phyloP scores from a whole-genome alignment of 2,329 filamentous ascomycete species.

The Emmonsia crescens region DNA sequence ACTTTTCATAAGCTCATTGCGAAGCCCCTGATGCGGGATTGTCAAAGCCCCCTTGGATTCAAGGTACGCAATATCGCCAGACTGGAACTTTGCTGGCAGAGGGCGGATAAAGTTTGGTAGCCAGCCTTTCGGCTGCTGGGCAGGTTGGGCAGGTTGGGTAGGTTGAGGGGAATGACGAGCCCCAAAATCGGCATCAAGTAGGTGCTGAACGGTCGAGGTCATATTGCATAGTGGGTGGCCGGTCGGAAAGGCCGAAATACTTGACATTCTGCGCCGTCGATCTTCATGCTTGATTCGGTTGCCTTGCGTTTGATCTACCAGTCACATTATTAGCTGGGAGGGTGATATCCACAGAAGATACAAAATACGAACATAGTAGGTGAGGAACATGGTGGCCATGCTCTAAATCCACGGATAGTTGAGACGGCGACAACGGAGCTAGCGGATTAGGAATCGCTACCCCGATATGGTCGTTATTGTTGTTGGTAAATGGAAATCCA shows the following conservation, averaged over 20 bases:
- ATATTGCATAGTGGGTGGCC: constrained; percentile 27
- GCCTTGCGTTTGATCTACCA: constrained; percentile 39
- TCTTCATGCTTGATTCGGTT: constrained; percentile 35
- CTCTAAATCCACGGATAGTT: constrained; percentile 38
- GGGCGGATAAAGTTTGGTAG: constrained; percentile 66
- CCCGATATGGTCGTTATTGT: constrained; percentile 18
- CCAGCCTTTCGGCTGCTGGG: constrained; percentile 35
- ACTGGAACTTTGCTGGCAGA: constrained; percentile 62
- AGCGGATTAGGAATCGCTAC: constrained; percentile 13
- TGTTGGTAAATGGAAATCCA: constrained; percentile 18
- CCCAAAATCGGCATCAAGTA: constrained; percentile 24
- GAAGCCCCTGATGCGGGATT: constrained; percentile 58
- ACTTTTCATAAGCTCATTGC: constrained; percentile 68
- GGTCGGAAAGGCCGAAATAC: constrained; percentile 27
- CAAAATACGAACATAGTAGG: constrained; percentile 47
- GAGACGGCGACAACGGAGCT: constrained; percentile 32
- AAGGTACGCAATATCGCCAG: constrained; percentile 75
- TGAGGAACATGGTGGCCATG: constrained; percentile 51
- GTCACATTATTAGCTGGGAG: constrained; percentile 2
- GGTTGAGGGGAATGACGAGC: constrained; percentile 33
- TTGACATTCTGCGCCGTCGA: constrained; percentile 37
- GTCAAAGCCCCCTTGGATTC: constrained; percentile 73
- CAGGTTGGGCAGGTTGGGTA: constrained; percentile 30
- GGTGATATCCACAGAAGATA: constrained; percentile 7
- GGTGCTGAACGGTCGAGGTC: constrained; percentile 26